Evolutionary conservation across 208 protist genomes (phyloP), one percentile per base, ranked within the genome.

Genomic region (Acanthamoeba royreba): DNA sequence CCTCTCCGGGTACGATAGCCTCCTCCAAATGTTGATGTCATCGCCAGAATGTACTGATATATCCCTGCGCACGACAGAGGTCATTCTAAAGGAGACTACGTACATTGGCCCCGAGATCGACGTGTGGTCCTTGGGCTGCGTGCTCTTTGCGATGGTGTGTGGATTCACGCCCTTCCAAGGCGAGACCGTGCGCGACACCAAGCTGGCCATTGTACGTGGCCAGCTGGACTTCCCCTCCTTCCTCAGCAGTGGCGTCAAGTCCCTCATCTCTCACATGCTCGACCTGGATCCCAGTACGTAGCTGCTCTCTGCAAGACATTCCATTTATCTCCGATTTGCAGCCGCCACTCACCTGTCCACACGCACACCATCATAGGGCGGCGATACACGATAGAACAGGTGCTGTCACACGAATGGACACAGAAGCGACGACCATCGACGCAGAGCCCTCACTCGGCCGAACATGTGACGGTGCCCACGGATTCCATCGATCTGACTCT

Each of bases 21-120:
- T 69, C 22, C 9, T 55, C 19, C 13, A 55, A 9, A 25, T 55
- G 49, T 55, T 55, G 49, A 55, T 55, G 49, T 25, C 49, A 19
- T 25, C 49, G 49, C n/a, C n/a, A n/a, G n/a, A n/a, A n/a, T n/a
- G n/a, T n/a, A n/a, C n/a, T n/a, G n/a, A 61, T 28, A 28, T 61
- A 22, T 28, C 17, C 52, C 19, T 17, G n/a, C n/a, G n/a, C n/a
- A n/a, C n/a, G 33, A 74, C 72, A 83, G 86, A 92, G 47, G 81
- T 89, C 38, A 89, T 89, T 22, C 8, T 63, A 33, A 66, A 55
- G 17, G 45, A 55, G 31, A 38, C 9, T 5, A 79, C 86, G 35
- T 88, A 88, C 47, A 88, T 63, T 19, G 79, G 79, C 2, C 79
- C 79, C 13, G 79, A 88, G 79, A 61, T 88, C n/a, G 79, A 88